Evolutionary conservation across 2,329 filamentous ascomycete genomes (phyloP), one percentile per base, ranked within the genome.

Genomic region (Aspergillus ochraceus): DNA sequence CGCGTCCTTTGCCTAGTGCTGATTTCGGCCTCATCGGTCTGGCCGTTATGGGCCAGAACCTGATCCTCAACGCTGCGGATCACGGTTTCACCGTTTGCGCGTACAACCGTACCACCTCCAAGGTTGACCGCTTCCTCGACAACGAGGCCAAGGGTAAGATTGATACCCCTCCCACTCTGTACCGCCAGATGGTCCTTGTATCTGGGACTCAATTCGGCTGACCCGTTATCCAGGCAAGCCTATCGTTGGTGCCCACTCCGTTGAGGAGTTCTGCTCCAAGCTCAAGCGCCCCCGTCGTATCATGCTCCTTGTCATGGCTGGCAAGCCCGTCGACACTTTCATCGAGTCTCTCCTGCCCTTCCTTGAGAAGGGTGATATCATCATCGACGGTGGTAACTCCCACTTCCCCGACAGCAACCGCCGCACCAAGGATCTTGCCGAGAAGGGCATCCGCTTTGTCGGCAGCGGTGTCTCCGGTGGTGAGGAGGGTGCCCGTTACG

Each of bases 361-460:
- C 76, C 84, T 94, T 67, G 89, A 92, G 78, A 77, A 86, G 74
- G 93, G 92, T 69, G 95, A 99, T 79, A 97, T 99, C 86, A 96
- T 99, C 85, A 98, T 99, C 74, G 95, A 99, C 76, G 95, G 95
- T 79, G 95, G 92, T 74, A 98, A 99, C 90, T 98, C 94, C 68
- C 95, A 98, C 85, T 99, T 90, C 88, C 95, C 95, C 76, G 95
- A 98, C 84, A 94, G 91, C 83, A 98, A 97, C 88, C 92, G 95
- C 81, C 91, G 95, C 76, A 93, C 92, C 79, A 84, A 90, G 81
- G 97, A 97, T 84, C 88, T 98, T 64, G 80, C 83, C 54, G 71
- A 77, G 74, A 98, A 98, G 89, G 90, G 91, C 72, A 91, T 99
- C 80, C 89, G 90, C 75, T 99, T 97, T 78, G 93, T 99, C 78